Conservation (phyloP, 148 eudicot species). For the Cornus florida region DNA sequence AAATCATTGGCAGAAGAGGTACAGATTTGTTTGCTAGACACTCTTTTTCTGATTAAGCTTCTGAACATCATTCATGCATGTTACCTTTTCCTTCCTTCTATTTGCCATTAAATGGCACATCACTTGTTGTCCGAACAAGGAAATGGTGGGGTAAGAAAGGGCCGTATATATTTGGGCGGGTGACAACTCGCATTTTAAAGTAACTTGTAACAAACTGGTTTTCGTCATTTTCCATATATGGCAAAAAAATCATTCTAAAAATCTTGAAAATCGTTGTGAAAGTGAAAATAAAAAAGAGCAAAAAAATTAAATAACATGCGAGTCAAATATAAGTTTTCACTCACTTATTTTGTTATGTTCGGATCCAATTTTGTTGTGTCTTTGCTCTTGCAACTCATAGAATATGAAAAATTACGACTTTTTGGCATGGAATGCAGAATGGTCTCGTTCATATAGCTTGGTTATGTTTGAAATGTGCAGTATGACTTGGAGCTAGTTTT, state of each 20-base stretch:
- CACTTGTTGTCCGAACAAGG: slow-evolving; percentile 1
- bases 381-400: background rate
- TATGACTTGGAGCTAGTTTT: slow-evolving; percentile 88
- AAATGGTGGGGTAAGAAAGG: background rate
- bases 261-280: background rate
- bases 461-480: slow-evolving; percentile 39
- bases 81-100: background rate
- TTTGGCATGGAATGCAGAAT: background rate
- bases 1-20: slow-evolving; percentile 97
- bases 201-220: background rate
- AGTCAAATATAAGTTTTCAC: background rate
- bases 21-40: slow-evolving; percentile 12
- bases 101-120: background rate
- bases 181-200: background rate
- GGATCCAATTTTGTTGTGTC: background rate
- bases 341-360: background rate
- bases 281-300: background rate
- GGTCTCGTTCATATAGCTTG: background rate
- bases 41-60: background rate
- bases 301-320: background rate
- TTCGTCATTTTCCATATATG: too few relatives aligned
- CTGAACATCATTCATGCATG: background rate
- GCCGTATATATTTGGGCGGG: background rate
- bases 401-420: background rate
- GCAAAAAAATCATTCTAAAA: background rate